Evolutionary conservation across 768 basidiomycete species (phyloP).

Genomic region (Kondoa malvinella): DNA sequence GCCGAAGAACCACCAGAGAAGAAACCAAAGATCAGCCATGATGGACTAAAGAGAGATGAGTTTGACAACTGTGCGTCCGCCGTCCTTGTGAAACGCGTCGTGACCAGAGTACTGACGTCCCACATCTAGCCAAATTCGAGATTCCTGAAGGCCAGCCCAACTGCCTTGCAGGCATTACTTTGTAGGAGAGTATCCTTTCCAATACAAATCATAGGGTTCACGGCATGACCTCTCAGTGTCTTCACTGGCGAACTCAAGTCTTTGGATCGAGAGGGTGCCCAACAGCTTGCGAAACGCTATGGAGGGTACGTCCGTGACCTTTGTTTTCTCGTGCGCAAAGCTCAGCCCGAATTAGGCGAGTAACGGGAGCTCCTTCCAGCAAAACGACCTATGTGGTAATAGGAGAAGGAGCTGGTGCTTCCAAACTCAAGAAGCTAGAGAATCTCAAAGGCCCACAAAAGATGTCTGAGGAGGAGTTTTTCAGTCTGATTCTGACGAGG

Average conservation of each 20-base stretch:
- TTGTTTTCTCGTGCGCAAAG: slow-evolving; percentile 8
- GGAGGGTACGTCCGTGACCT: slow-evolving; percentile 51
- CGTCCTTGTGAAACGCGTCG: neutral
- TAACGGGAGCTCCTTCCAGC: slow-evolving; percentile 69
- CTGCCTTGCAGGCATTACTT: slow-evolving; percentile 66
- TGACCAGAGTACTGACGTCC: neutral
- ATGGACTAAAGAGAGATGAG: neutral
- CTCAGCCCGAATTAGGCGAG: slow-evolving; percentile 45
- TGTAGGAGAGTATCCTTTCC: slow-evolving; percentile 41
- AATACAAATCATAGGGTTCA: neutral
- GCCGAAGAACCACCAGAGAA: neutral
- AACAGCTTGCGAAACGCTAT: slow-evolving; percentile 76
- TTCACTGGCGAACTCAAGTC: slow-evolving; percentile 47
- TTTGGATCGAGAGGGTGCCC: slow-evolving; percentile 70
- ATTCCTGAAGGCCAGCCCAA: slow-evolving; percentile 55
- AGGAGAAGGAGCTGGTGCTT: slow-evolving; percentile 70
- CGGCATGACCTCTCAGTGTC: neutral
- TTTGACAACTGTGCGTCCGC: neutral
- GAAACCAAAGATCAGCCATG: neutral
- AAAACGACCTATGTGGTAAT: slow-evolving; percentile 80
- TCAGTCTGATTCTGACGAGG: slow-evolving; percentile 60
- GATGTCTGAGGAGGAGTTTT: slow-evolving; percentile 70
- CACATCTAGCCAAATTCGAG: slow-evolving; percentile 27
- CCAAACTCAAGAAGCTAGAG: slow-evolving; percentile 71
- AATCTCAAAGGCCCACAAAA: slow-evolving; percentile 53